Conservation (phyloP, 495 filamentous ascomycete genomes). For the Xylaria flabelliformis region DNA sequence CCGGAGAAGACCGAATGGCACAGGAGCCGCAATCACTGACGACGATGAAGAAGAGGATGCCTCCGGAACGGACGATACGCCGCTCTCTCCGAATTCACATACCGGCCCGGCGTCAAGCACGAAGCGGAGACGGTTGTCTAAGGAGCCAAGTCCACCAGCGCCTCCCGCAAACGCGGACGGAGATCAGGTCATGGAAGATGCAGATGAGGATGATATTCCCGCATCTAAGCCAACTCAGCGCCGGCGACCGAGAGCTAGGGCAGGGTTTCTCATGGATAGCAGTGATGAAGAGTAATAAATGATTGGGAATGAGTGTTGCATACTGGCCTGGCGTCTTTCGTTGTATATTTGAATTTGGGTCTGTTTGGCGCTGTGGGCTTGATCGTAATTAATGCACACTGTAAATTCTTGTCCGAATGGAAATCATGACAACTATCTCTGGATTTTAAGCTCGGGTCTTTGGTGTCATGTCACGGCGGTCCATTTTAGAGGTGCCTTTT, state of each 20-base stretch:
- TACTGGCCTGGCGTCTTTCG: constrained; percentile 5
- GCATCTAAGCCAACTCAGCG: constrained; percentile 34
- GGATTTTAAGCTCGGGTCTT: neutral
- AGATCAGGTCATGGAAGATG: constrained; percentile 36
- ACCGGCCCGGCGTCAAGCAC: constrained; percentile 23
- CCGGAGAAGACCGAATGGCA: constrained; percentile 28
- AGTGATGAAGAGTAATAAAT: constrained; percentile 58
- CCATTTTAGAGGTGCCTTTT: neutral
- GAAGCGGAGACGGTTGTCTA: constrained; percentile 38
- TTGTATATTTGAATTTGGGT: neutral
- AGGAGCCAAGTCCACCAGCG: constrained; percentile 28
- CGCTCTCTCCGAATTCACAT: constrained; percentile 39
- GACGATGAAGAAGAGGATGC: constrained; percentile 41
- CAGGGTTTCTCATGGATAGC: constrained; percentile 63
- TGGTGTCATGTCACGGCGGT: neutral
- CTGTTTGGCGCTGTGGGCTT: neutral
- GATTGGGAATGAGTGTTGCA: constrained; percentile 12
- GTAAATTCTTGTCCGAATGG: neutral
- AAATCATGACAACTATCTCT: neutral
- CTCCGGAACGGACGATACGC: constrained; percentile 37
- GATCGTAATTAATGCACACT: neutral
- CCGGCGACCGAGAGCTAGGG: constrained; percentile 50
- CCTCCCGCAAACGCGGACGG: constrained; percentile 25
- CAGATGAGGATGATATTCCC: constrained; percentile 48
- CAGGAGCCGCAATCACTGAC: constrained; percentile 18